Evolutionary conservation across 768 basidiomycete genomes (phyloP), one percentile per base, ranked within the genome.

Genomic region (Pleurotus platypus): DNA sequence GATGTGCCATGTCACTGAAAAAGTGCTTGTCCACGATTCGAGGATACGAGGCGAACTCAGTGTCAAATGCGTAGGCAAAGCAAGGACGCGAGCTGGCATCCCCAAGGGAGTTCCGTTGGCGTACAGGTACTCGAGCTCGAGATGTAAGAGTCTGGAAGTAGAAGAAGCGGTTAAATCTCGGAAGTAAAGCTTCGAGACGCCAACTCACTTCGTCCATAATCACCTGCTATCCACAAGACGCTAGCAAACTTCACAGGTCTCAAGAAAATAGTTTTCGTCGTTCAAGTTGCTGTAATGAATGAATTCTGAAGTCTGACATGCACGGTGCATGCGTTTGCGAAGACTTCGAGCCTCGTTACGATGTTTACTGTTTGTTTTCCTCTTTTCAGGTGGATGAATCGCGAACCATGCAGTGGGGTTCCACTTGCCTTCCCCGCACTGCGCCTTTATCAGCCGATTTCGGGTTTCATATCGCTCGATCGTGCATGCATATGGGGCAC

Each of bases 391-490:
- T 53, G 51, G 4, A 16, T 26, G 24, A 38, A 50, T 38, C 3
- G 24, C 15, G 26, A 24, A 48, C 51, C 51, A 42, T n/a, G 24
- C 20, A 22, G 51, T 53, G 51, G 51, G 51, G 51, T 53, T 39
- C 39, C 26, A 53, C 51, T 39, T 53, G 51, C 51, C 51, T 53
- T 53, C 39, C 51, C 51, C 51, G 35, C 49, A 50, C 18, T n/a
- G 20, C 43, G 20, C 20, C n/a, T 22, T 16, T 16, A 45, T 45
- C 20, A n/a, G 43, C 22, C 46, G 9, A 9, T 48, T 26, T 18
- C 22, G 46, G n/a, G 20, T 48, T 26, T 18, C 46, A 22, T 48
- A 45, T 16, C 43, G 20, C n/a, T 16, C 20, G n/a, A 45, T 16
- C 20, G 43, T 16, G 9, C 43, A 22, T 15, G 43, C 43, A 45